Percentiles rank a stretch among this genome's conserved stretches.
Conservation (phyloP, 768 basidiomycete genomes). For the Aureoboletus auriporus region DNA sequence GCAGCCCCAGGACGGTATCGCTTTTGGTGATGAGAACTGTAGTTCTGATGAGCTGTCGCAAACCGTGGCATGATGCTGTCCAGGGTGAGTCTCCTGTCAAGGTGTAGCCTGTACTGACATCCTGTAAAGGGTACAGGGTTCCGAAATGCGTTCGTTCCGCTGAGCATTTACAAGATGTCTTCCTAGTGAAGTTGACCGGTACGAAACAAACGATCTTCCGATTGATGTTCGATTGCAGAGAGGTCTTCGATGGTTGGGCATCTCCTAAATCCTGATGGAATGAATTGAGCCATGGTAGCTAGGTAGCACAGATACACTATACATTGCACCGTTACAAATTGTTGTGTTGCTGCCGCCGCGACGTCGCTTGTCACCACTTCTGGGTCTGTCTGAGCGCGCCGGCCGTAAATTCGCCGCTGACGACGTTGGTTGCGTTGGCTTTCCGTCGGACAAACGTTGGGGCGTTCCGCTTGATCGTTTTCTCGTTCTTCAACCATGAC, state of each 20-base stretch:
- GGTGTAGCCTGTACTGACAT: not conserved
- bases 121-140: slow-evolving; percentile 1
- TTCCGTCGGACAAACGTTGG: slow-evolving; percentile 13
- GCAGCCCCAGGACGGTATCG: not conserved
- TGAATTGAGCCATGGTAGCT: slow-evolving; percentile 13
- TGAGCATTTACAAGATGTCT: not conserved
- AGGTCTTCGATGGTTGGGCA: not conserved
- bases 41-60: slow-evolving; percentile 1
- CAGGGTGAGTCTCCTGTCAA: slow-evolving; percentile 7
- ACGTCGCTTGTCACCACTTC: slow-evolving; percentile 21
- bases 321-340: slow-evolving; percentile 15
- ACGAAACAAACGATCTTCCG: slow-evolving; percentile 9
- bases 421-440: slow-evolving; percentile 19
- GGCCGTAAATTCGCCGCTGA: slow-evolving; percentile 14
- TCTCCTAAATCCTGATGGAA: not conserved
- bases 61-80: slow-evolving; percentile 6
- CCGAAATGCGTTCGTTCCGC: not conserved
- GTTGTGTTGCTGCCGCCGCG: slow-evolving; percentile 17
- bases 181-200: not conserved
- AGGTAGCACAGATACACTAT: slow-evolving; percentile 5
- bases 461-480: slow-evolving; percentile 16
- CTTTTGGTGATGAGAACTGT: not conserved
- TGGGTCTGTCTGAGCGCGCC: slow-evolving; percentile 16
- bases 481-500: slow-evolving; percentile 49
- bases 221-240: slow-evolving; percentile 6